Percentiles rank a stretch among this genome's conserved stretches.
These are phyloP conservation scores for Hordeum marinum DNA, from an alignment of 176 grass and related monocot species.

Conservation along the genomic window DNA sequence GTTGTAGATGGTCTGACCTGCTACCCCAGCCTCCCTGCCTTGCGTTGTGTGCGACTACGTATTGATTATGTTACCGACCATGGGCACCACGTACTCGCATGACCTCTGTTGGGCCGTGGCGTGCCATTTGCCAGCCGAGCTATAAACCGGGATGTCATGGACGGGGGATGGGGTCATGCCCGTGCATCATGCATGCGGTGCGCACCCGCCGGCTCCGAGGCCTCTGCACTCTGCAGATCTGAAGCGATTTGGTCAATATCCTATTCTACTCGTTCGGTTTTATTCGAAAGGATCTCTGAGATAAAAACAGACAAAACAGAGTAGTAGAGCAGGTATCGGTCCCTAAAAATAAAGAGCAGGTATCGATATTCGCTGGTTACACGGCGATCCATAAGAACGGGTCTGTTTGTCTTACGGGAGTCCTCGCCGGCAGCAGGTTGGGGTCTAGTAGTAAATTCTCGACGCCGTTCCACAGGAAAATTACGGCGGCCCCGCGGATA, in stretches of 20 bases:
- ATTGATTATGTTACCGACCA: no score
- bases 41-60: no score
- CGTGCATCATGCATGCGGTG: no score
- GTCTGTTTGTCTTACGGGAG: slow-evolving; percentile 19
- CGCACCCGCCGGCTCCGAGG: background rate
- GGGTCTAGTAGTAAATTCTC: background rate
- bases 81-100: no score
- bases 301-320: slow-evolving; percentile 7
- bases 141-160: no score
- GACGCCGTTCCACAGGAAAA: background rate
- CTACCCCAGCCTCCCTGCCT: no score
- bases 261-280: background rate
- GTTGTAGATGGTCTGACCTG: no score
- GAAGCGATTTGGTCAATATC: background rate
- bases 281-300: background rate
- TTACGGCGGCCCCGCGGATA: background rate
- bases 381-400: background rate
- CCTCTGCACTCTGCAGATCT: slow-evolving; percentile 9
- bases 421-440: background rate
- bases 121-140: no score
- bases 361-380: background rate
- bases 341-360: no score
- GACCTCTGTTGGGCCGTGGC: no score
- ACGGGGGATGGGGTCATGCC: no score
- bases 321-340: background rate